These are phyloP conservation scores for Coccomyxa subellipsoidea DNA, from an alignment of 163 green algal species.

Conservation along the genomic window DNA sequence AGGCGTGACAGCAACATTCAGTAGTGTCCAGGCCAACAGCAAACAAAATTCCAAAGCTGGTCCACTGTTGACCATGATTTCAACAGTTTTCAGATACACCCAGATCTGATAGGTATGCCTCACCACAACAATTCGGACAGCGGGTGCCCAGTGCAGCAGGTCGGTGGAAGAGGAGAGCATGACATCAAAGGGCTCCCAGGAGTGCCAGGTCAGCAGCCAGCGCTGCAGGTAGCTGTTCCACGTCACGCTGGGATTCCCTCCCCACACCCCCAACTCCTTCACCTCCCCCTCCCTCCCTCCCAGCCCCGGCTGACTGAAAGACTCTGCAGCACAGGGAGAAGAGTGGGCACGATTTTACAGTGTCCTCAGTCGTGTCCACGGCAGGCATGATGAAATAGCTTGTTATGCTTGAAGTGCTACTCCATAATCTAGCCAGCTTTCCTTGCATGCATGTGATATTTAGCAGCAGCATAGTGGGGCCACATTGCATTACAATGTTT, in stretches of 20 bases:
- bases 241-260: neutral
- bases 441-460: neutral
- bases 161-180: neutral
- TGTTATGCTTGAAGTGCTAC: too few relatives aligned
- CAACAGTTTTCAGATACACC: neutral
- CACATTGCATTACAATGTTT: too few relatives aligned
- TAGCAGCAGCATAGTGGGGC: neutral
- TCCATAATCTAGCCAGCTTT: neutral
- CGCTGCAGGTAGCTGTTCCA: slow-evolving; percentile 1
- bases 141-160: neutral
- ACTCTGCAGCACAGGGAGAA: neutral
- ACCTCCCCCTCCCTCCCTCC: neutral
- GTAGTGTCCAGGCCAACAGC: neutral
- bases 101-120: neutral
- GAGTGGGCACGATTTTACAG: too few relatives aligned
- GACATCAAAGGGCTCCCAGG: neutral
- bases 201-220: neutral
- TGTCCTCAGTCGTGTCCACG: too few relatives aligned
- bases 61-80: too few relatives aligned
- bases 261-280: slow-evolving; percentile 6
- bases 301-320: neutral
- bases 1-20: neutral
- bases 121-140: slow-evolving; percentile 4
- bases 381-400: too few relatives aligned
- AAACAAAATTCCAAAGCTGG: too few relatives aligned